Evolutionary conservation across 768 basidiomycete species (phyloP), one percentile per base, ranked within the genome.

Genomic region (Fistulinella prunicolor): DNA sequence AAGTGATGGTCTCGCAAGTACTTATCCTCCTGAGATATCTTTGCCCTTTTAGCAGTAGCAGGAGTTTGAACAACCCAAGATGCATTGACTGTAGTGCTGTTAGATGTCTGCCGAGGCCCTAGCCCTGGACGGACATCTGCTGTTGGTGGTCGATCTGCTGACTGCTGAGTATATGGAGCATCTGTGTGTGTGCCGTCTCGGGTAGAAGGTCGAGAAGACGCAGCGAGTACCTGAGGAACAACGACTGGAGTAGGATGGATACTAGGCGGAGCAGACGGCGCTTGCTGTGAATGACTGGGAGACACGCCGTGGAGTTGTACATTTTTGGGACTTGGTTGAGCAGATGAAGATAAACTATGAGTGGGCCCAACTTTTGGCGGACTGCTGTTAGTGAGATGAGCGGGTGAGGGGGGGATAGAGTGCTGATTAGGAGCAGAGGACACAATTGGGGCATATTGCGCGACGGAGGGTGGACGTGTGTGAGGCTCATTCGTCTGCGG

Each of bases 31-130:
- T 53, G 55, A 34, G 59, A 52, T 47, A 55, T 53, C 20, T 42
- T 53, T 38, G 55, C 14, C 30, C 38, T 47, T 40, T 52, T 67
- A 24, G 42, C 44, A n/a, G 53, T 52, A n/a, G 54, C 49, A 3
- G 65, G 53, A 10, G 59, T 67, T 36, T 67, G 66, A 10, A 67
- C 63, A 16, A 69, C 55, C 66, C 68, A 67, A 13, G 67, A 56
- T 19, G 60, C 57, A 46, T 65, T 56, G 28, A 69, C 49, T 5
- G 61, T 67, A 36, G 57, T 45, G 7, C 42, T 24, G 29, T 44
- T 56, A 9, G 64, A 53, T 24, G 47, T n/a, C 40, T 57, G 53
- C 24, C 46, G 57, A 43, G 21, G 14, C 10, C 48, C 62, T 22
- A 22, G 16, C 10, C 50, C 62, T 22, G 42, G 30, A 30, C 47